Conservation (phyloP, 2,329 filamentous ascomycete species). For the Fusarium denticulatum region DNA sequence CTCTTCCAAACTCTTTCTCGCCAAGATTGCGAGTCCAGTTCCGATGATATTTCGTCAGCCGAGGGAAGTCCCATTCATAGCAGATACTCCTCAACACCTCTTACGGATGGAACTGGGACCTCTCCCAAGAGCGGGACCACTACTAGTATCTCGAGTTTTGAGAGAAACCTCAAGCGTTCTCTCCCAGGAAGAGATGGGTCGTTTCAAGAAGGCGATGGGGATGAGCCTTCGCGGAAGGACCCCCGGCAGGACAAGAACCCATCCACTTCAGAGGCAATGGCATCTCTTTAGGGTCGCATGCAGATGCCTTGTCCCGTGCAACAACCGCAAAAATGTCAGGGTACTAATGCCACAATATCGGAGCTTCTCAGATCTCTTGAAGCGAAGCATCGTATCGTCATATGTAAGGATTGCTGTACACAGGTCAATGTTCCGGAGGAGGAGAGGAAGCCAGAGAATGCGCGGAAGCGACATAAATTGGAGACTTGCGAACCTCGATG, state of each 20-base stretch:
- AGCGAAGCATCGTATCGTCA: neutral
- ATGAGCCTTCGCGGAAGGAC: too few species aligned
- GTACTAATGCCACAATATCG: neutral
- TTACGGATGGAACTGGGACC: neutral
- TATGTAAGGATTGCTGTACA: neutral
- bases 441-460: neutral
- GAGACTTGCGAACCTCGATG: neutral
- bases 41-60: neutral
- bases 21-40: neutral
- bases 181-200: too few species aligned
- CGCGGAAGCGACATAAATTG: neutral
- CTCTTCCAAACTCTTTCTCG: neutral
- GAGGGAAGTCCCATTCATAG: neutral
- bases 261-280: accelerated
- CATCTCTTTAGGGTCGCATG: neutral
- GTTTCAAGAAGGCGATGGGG: too few species aligned
- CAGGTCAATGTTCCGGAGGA: neutral
- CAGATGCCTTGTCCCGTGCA: neutral
- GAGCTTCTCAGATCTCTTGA: neutral
- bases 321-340: neutral
- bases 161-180: too few species aligned
- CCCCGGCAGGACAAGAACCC: accelerated
- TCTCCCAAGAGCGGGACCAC: neutral
- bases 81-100: neutral
- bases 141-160: too few species aligned